These are phyloP conservation scores for Eucalyptus caleyi DNA, from an alignment of 345 rosid genomes.

Conservation along the genomic window DNA sequence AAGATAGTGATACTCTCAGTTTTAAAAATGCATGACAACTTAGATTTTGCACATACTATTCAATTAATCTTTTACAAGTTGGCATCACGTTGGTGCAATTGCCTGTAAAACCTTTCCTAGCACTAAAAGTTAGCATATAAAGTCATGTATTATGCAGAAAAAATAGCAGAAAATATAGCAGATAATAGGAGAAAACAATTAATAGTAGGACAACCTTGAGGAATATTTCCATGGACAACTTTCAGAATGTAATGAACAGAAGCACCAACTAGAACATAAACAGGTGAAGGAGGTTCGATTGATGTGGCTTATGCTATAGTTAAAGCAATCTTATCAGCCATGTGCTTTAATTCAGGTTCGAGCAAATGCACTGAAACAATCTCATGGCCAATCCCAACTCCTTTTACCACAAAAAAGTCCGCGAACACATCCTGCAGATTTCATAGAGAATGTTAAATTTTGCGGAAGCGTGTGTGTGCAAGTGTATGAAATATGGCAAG, in stretches of 20 bases:
- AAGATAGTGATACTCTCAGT: neutral
- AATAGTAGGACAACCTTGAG: conserved; percentile 47
- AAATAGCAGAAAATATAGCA: neutral
- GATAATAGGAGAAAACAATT: neutral
- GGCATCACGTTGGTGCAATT: neutral
- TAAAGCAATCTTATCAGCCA: conserved; percentile 62
- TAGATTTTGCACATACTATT: neutral
- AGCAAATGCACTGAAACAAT: conserved; percentile 67
- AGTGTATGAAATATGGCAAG: too few species aligned
- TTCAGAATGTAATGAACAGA: conserved; percentile 54
- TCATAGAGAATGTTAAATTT: too few species aligned
- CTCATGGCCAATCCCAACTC: conserved; percentile 78
- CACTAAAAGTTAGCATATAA: neutral
- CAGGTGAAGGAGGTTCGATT: conserved; percentile 83
- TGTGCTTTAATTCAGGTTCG: conserved; percentile 53
- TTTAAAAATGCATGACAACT: neutral
- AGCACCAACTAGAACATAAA: conserved; percentile 77
- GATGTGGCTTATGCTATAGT: conserved; percentile 99
- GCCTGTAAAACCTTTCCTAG: neutral
- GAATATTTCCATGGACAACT: conserved; percentile 65
- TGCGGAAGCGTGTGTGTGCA: too few species aligned
- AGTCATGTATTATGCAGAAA: neutral
- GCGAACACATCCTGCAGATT: conserved; percentile 75
- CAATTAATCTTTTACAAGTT: neutral
- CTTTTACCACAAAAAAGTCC: conserved; percentile 79